Conservation (phyloP, 805 yeast genomes). For the Yamadazyma ubonensis region DNA sequence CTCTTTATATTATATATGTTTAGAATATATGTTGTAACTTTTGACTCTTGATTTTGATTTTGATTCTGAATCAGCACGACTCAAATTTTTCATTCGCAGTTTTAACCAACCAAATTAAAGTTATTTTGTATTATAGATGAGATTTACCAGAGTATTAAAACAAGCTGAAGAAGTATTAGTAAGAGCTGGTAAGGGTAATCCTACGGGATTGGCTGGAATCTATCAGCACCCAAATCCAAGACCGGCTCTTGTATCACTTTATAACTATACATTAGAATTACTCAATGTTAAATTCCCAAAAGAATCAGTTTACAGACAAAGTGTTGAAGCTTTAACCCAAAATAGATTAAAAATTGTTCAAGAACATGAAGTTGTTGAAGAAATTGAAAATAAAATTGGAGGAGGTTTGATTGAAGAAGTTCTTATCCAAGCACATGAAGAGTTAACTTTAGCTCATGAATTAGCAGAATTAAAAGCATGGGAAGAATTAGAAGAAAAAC, state of each 20-base stretch:
- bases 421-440: constrained; percentile 79
- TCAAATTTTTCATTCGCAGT: constrained; percentile 4
- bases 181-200: constrained; percentile 60
- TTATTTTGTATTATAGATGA: constrained; percentile 25
- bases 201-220: constrained; percentile 80
- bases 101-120: constrained; percentile 16
- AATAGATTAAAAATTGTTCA: constrained; percentile 69
- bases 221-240: constrained; percentile 81
- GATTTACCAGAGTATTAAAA: constrained; percentile 41
- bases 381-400: constrained; percentile 72
- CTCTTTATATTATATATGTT: no score
- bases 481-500: constrained; percentile 80
- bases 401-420: constrained; percentile 84
- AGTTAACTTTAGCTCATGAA: constrained; percentile 63
- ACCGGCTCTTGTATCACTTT: constrained; percentile 70
- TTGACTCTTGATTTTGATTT: no score
- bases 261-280: constrained; percentile 63
- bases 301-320: constrained; percentile 71
- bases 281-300: constrained; percentile 64
- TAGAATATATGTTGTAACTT: no score
- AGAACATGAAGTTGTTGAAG: constrained; percentile 55
- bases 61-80: no score
- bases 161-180: constrained; percentile 55
- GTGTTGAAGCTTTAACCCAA: constrained; percentile 69
- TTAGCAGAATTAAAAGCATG: constrained; percentile 69